Base-by-base conservation (phyloP, 306 rosid species). In the Corylus americana region DNA sequence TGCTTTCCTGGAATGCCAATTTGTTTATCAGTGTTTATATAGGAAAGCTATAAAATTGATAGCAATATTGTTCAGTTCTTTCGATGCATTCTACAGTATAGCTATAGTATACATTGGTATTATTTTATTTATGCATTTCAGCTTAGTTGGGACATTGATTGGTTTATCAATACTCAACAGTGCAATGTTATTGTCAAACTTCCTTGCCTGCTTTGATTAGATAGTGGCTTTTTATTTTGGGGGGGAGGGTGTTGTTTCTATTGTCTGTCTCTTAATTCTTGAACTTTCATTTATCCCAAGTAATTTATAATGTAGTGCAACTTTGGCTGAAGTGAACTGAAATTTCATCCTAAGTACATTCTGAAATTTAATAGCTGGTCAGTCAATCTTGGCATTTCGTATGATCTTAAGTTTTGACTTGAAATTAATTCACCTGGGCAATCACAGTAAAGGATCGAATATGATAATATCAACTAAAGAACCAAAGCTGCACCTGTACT, bases 1-100 rank as follows among this genome's bases (percentile, higher is more conserved):
- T 29, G 74, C 14, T 18, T 57, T 63, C 70, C 63, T 79, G 70
- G 72, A 16, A 8, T 67, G 49, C 25, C 29, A 39, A 39, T 42
- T 8, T 39, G 8, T 67, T 42, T 42, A 5, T 42, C 45, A 42
- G 4, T 42, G 7, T 42, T 42, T 42, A 42, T 42, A 6, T 7
- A 31, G 35, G 35, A 31, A 58, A 58, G 64, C 31, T 20, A 58
- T 22, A 20, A 58, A 18, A 58, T 58, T 3, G 29, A 58, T 22
- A 9, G 64, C 13, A 22, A 11, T 4, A 22, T 11, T n/a, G 64
- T 58, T 4, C 6, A 1, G 11, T 59, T 22, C 66, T 7, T n/a
- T n/a, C 61, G 53, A 6, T n/a, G 61, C 11, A n/a, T 55, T 55
- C 61, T 55, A 55, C 14, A 1, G 53, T 55, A 18, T 53, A 8